A percentile compares a stretch with the other conserved stretches of the same genome.
These are phyloP conservation scores for Phytophthora pini DNA, from an alignment of 352 stramenopile species.

Conservation along the genomic window DNA sequence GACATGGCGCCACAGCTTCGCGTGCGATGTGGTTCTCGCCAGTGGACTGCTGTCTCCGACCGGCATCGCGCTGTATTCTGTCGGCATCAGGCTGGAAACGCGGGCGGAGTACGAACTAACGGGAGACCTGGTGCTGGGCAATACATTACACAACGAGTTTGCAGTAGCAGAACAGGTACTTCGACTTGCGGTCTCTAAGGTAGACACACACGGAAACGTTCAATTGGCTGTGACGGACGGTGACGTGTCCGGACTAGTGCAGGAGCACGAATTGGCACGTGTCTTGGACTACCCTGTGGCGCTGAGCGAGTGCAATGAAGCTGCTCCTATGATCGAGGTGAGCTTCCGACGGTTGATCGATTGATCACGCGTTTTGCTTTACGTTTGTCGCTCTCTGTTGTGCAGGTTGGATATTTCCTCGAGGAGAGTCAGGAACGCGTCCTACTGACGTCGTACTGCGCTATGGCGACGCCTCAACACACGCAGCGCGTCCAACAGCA, in stretches of 20 bases:
- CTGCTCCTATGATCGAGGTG: slow-evolving; percentile 70
- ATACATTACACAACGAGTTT: slow-evolving; percentile 39
- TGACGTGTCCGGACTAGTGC: slow-evolving; percentile 9
- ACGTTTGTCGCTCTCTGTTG: neutral
- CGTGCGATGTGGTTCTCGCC: slow-evolving; percentile 40
- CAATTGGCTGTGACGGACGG: neutral
- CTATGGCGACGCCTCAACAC: slow-evolving; percentile 28
- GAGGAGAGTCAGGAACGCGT: slow-evolving; percentile 18
- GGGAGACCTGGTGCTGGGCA: slow-evolving; percentile 56
- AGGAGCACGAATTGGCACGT: slow-evolving; percentile 48
- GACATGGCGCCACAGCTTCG: slow-evolving; percentile 52
- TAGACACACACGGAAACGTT: neutral
- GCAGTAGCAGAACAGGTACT: slow-evolving; percentile 23
- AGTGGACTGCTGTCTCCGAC: slow-evolving; percentile 42
- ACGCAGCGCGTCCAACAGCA: slow-evolving; percentile 32
- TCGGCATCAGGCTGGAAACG: slow-evolving; percentile 47
- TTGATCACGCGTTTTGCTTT: too few species aligned
- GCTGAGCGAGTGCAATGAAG: slow-evolving; percentile 56
- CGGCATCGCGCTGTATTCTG: slow-evolving; percentile 23
- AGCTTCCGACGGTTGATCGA: neutral
- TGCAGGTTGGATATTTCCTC: slow-evolving; percentile 68
- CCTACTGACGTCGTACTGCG: slow-evolving; percentile 70
- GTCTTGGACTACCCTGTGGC: slow-evolving; percentile 73
- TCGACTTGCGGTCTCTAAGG: slow-evolving; percentile 14
- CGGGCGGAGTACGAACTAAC: slow-evolving; percentile 54